Evolutionary conservation across 306 rosid species (phyloP), one percentile per base, ranked within the genome.

Genomic region (Calophaca sinica): DNA sequence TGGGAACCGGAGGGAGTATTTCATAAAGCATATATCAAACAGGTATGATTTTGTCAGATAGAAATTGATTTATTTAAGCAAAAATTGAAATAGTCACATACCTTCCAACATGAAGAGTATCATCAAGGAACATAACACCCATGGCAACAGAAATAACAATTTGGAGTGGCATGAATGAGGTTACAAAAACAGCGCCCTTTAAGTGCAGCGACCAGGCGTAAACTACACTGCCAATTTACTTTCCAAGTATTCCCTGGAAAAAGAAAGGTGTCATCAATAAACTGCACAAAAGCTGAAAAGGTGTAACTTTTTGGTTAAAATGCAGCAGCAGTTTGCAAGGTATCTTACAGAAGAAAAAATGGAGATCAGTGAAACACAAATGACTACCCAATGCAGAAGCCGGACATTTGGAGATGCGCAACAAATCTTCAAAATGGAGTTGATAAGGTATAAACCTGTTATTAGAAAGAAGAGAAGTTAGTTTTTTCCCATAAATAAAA

Each of bases 51-150:
- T 20, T 20, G 26, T 20, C 26, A 20, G 26, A 20, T 20, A 20
- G 26, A 20, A 20, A 20, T 20, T 20, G 26, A 0, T 20, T 20
- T 20, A 20, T 20, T 20, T 20, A 20, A 20, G 26, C 26, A 10
- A 11, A 45, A 45, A 3, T 45, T 11, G 4, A 3, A 45, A 49
- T 76, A 48, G 52, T 28, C 45, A 45, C 67, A 62, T 81, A 90
- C 98, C 98, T 90, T 88, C 98, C 98, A 42, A 93, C 87, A 59
- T 85, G 45, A 55, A 93, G 98, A 46, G 87, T 49, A 73, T 90
- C 97, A 11, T 85, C 88, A 10, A 93, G 96, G 83, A 90, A 88
- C 33, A 85, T 13, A 42, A 86, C 79, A 6, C 97, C 96, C 98
- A 93, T 83, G 38, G 85, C 88, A 52, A 89, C 83, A n/a, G 98